phyloP scores from a whole-genome alignment of 768 basidiomycete genomes.

The Paxillus ammoniavirescens region DNA sequence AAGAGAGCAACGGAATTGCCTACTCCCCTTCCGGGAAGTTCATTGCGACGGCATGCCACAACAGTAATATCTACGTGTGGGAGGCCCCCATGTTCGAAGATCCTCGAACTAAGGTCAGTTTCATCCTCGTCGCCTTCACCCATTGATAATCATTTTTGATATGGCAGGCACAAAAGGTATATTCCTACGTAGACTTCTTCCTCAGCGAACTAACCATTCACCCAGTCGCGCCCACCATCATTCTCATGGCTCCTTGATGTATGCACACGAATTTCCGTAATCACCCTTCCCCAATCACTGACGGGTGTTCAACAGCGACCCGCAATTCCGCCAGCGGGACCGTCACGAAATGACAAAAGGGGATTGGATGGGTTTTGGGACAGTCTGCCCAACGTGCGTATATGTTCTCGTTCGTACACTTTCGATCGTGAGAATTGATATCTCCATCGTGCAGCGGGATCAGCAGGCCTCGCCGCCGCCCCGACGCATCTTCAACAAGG shows the following conservation, averaged over 20 bases:
- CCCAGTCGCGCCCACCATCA: background rate
- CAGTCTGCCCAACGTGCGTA: background rate
- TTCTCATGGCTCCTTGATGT: background rate
- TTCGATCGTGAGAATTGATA: too few relatives aligned
- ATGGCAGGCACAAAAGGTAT: background rate
- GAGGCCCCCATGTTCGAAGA: background rate
- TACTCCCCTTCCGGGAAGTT: slow-evolving; percentile 3
- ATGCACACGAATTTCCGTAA: background rate
- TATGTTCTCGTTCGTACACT: too few relatives aligned
- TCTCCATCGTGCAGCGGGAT: too few relatives aligned
- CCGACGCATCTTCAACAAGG: too few relatives aligned
- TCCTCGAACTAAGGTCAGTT: background rate
- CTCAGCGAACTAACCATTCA: background rate
- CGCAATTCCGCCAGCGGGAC: background rate
- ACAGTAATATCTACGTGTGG: background rate
- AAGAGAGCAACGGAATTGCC: background rate
- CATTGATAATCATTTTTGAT: background rate
- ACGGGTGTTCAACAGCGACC: background rate
- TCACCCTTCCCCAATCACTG: background rate
- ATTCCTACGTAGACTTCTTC: background rate
- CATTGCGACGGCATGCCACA: background rate
- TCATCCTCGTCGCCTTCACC: background rate
- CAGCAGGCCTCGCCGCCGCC: too few relatives aligned
- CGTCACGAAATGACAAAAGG: background rate
- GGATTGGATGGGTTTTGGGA: background rate